Conservation (phyloP, 179 eudicot species). For the Silene coronaria region DNA sequence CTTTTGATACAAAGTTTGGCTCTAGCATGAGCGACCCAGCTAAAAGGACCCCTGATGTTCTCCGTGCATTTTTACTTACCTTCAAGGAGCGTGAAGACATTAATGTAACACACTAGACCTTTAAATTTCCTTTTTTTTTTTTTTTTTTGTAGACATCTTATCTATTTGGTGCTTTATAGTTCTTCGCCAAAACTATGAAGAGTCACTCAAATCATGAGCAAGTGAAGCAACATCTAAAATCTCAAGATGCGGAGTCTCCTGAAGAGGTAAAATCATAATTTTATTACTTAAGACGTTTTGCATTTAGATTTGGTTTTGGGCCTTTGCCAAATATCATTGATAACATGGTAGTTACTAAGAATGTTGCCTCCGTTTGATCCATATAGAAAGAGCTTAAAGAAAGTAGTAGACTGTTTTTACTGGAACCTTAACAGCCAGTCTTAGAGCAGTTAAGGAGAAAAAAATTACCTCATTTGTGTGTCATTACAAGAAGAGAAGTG, state of each 20-base stretch:
- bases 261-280: slow-evolving; percentile 51
- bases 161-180: slow-evolving; percentile 37
- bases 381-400: neutral
- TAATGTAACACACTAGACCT: slow-evolving; percentile 35
- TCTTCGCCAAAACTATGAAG: slow-evolving; percentile 40
- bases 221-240: slow-evolving; percentile 32
- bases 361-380: neutral
- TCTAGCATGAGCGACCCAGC: slow-evolving; percentile 78
- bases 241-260: slow-evolving; percentile 44
- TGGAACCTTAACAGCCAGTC: neutral
- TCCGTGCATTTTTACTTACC: slow-evolving; percentile 63
- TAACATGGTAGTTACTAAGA: neutral
- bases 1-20: slow-evolving; percentile 61
- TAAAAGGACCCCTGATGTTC: slow-evolving; percentile 40
- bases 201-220: slow-evolving; percentile 35
- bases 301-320: neutral
- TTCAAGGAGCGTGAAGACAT: slow-evolving; percentile 55
- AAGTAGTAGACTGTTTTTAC: neutral
- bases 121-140: neutral
- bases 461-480: neutral
- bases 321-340: neutral
- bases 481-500: neutral
- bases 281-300: neutral
- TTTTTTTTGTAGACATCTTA: slow-evolving; percentile 5
- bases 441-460: too few species aligned